Percentiles rank a stretch among this genome's conserved stretches.
Evolutionary conservation across 2,329 filamentous ascomycete genomes (phyloP).

Genomic region (Trichoderma asperellum): DNA sequence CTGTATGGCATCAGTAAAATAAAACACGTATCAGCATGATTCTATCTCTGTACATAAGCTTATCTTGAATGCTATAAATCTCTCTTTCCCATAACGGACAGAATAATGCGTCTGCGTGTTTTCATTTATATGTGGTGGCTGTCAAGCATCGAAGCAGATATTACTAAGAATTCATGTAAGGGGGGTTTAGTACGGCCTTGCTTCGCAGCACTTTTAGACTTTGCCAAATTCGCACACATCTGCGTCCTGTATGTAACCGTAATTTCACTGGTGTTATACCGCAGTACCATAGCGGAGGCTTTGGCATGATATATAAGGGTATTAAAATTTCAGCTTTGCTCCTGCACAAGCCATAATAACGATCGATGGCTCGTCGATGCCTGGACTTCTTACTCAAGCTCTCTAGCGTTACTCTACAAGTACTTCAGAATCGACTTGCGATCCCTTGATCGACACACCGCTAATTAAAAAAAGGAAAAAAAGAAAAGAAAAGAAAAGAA

Average conservation of each 20-base stretch:
- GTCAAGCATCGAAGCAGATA: not conserved
- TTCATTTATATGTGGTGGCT: not conserved
- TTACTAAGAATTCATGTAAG: not conserved
- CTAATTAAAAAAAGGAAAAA: not conserved
- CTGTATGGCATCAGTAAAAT: not conserved
- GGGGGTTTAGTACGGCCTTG: not conserved
- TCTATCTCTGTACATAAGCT: not conserved
- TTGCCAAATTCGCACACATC: not conserved
- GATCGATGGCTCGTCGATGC: not conserved
- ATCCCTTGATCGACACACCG: not conserved
- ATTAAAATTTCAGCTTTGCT: not conserved
- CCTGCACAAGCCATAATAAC: not conserved
- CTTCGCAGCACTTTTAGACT: not conserved
- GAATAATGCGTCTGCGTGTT: not conserved
- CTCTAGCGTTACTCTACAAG: not conserved
- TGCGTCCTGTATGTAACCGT: not conserved
- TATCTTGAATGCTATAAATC: not conserved
- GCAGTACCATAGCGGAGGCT: not conserved
- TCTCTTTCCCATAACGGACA: not conserved
- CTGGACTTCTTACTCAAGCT: not conserved
- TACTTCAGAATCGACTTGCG: not conserved
- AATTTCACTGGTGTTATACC: not conserved
- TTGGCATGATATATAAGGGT: no score
- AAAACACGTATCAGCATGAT: not conserved
- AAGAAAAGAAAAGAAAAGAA: not conserved